Evolutionary conservation across 2,329 filamentous ascomycete species (phyloP).

Genomic region (Diaporthe amygdali): DNA sequence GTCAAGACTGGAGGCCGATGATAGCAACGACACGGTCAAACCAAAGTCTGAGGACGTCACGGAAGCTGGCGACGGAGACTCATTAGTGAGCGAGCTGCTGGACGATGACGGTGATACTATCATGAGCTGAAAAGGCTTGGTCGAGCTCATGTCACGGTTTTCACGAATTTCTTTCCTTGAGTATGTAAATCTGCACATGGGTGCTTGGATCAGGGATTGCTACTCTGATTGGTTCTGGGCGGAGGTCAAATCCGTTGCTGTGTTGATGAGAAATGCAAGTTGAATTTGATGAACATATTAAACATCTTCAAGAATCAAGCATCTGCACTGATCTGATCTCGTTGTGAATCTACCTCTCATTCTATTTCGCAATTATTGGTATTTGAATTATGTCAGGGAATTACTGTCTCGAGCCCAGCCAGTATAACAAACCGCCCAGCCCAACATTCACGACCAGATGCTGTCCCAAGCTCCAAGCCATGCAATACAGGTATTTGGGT

Average conservation of each 20-base stretch:
- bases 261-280: constrained; percentile 12
- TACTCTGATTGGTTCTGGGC: background rate
- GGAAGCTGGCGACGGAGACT: constrained; percentile 31
- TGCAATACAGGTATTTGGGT: constrained; percentile 91
- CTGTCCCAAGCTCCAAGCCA: constrained; percentile 85
- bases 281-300: constrained; percentile 16
- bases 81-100: constrained; percentile 45
- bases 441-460: constrained; percentile 77
- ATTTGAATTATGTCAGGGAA: constrained; percentile 18
- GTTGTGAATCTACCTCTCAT: background rate
- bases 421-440: constrained; percentile 63
- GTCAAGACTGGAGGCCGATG: constrained; percentile 31
- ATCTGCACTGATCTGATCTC: background rate
- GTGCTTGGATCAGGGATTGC: background rate
- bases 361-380: background rate
- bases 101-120: constrained; percentile 38
- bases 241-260: background rate
- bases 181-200: background rate
- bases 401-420: constrained; percentile 45
- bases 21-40: constrained; percentile 32
- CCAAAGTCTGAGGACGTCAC: constrained; percentile 27
- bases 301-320: background rate
- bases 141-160: constrained; percentile 24
- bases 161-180: background rate
- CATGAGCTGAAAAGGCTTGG: constrained; percentile 27